These are phyloP conservation scores for Penicillium sp. DNA, from an alignment of 2,329 filamentous ascomycete species.

Conservation along the genomic window DNA sequence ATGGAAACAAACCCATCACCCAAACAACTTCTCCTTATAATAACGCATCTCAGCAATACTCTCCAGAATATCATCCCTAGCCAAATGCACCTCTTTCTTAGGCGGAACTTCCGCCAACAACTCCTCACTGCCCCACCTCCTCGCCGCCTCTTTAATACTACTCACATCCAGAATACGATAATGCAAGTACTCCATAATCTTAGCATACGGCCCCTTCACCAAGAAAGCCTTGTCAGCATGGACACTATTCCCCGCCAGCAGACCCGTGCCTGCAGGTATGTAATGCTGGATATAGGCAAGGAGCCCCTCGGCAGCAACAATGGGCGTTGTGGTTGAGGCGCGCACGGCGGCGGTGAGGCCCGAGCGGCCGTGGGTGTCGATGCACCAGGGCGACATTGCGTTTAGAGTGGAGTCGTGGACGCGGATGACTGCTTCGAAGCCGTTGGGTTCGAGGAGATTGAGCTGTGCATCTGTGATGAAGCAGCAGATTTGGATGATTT, in stretches of 20 bases:
- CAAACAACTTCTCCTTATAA: slow-evolving; percentile 69
- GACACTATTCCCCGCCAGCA: slow-evolving; percentile 89
- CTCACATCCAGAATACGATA: slow-evolving; percentile 92
- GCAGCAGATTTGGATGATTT: slow-evolving; percentile 87
- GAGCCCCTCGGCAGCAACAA: slow-evolving; percentile 66
- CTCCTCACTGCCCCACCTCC: slow-evolving; percentile 68
- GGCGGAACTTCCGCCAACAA: slow-evolving; percentile 59
- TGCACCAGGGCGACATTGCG: slow-evolving; percentile 87
- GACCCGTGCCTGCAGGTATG: slow-evolving; percentile 62
- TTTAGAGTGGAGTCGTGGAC: slow-evolving; percentile 66
- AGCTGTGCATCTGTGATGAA: slow-evolving; percentile 81
- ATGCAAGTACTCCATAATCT: slow-evolving; percentile 71
- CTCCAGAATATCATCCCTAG: slow-evolving; percentile 84
- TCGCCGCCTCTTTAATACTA: slow-evolving; percentile 81
- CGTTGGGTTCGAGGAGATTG: slow-evolving; percentile 66
- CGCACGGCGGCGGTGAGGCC: slow-evolving; percentile 76
- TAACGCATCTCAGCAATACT: slow-evolving; percentile 88
- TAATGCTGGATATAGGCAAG: slow-evolving; percentile 71
- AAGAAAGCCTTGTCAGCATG: slow-evolving; percentile 86
- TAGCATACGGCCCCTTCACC: slow-evolving; percentile 65
- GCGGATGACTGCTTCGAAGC: slow-evolving; percentile 77
- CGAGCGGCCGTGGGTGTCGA: slow-evolving; percentile 68
- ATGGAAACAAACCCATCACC: too few relatives aligned
- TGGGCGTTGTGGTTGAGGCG: slow-evolving; percentile 65
- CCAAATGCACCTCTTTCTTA: slow-evolving; percentile 76